Base-by-base conservation (phyloP, 2,329 filamentous ascomycete genomes). In the Paecilomyces dactylethromorphus region DNA sequence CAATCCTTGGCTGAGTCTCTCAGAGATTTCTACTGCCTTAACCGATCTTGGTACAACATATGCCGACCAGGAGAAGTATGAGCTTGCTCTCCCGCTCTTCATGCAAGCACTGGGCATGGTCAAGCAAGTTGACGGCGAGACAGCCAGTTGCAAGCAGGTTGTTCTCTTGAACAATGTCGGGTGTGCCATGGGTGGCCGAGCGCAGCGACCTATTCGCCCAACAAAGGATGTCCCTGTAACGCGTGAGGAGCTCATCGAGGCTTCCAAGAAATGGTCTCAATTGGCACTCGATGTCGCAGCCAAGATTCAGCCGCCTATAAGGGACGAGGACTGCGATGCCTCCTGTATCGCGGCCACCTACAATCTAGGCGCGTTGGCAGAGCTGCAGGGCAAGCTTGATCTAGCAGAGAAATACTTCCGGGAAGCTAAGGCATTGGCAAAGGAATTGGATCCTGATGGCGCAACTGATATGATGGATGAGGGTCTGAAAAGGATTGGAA, bases 271-370 rank as follows among this genome's bases (percentile, higher is more conserved):
- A 64, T 97, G 92, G 92, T 90, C 91, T 5, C 77, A 83, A 56
- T 93, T 93, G 69, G 89, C 92, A 2, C 77, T 92, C 33, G 79
- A 81, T 22, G 83, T 91, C 58, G 85, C 87, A 1, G 79, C 80
- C 7, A 82, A 84, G 29, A 87, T 95, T 50, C 75, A 81, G 58
- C 84, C 87, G 3, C 84, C 89, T 0, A 78, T 85, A 3, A 81
- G 90, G 49, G 90, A 86, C 2, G 81, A 87, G 55, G 91, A 96
- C 69, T 97, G 93, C 69, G 91, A 96, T 71, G 74, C 88, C 58
- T 90, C 88, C 1, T 97, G 92, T 68, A 89, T 88, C 2, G 89
- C 88, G 5, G 89, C 92, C 7, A 86, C 90, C n/a, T 89, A 91
- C 73, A 96, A 95, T 70, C 83, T 96, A 56, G 93, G 87, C 24